These are phyloP conservation scores for Cordyceps cicadae DNA, from an alignment of 2,329 filamentous ascomycete genomes.

Conservation along the genomic window DNA sequence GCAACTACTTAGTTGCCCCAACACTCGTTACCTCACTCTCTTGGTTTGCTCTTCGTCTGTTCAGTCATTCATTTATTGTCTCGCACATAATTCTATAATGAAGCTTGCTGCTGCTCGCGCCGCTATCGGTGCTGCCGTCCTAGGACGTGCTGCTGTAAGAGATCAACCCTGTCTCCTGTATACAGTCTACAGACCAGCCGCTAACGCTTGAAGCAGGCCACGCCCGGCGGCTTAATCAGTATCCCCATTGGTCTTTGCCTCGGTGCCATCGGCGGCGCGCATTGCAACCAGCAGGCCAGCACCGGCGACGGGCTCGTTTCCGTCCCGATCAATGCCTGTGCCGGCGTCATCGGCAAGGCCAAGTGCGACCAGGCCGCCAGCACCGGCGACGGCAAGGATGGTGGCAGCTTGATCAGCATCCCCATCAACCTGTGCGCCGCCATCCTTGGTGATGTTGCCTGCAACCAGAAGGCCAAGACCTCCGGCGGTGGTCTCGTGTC, in stretches of 20 bases:
- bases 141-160: conserved; percentile 7
- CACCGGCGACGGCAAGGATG: not conserved
- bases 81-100: not conserved
- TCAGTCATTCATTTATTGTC: conserved; percentile 1
- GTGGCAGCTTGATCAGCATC: not conserved
- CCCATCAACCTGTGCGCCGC: not conserved
- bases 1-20: not conserved
- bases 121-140: not conserved
- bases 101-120: conserved; percentile 5
- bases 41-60: conserved; percentile 1
- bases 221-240: not conserved
- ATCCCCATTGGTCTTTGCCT: not conserved
- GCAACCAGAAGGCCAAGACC: not conserved
- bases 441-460: not conserved
- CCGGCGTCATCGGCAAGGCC: not conserved
- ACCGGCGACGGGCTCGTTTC: not conserved
- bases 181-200: not conserved
- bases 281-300: not conserved
- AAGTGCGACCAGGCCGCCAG: not conserved
- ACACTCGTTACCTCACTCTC: conserved; percentile 4
- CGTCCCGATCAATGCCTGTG: not conserved
- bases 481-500: not conserved
- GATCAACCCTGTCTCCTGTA: not conserved
- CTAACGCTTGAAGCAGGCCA: not conserved
- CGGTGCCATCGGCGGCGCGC: not conserved